These are phyloP conservation scores for Rheum nobile DNA, from an alignment of 148 eudicot species.

Conservation along the genomic window DNA sequence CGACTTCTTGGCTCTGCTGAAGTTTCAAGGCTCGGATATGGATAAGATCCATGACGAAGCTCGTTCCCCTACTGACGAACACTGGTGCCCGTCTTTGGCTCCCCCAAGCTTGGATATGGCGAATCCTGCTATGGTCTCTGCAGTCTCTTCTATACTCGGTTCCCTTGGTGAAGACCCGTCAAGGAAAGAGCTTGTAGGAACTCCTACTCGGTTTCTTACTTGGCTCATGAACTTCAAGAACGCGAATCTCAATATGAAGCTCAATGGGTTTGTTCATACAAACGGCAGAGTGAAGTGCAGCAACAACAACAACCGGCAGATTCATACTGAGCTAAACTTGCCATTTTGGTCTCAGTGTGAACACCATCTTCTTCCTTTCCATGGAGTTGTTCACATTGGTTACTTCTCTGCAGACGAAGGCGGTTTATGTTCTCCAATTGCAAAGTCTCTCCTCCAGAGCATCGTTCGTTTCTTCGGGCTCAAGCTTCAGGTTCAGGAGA, in stretches of 20 bases:
- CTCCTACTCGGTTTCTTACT: constrained; percentile 55
- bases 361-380: constrained; percentile 90
- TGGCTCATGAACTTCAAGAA: constrained; percentile 70
- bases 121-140: constrained; percentile 41
- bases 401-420: constrained; percentile 36
- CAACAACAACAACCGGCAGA: not conserved
- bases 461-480: constrained; percentile 79
- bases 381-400: constrained; percentile 87
- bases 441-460: constrained; percentile 47
- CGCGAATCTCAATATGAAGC: constrained; percentile 47
- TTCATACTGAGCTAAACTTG: constrained; percentile 49
- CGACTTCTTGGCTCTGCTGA: constrained; percentile 52
- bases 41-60: constrained; percentile 11
- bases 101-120: too few relatives aligned
- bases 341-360: constrained; percentile 90
- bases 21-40: constrained; percentile 29
- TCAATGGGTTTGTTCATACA: constrained; percentile 36
- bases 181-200: constrained; percentile 65
- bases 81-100: constrained; percentile 89
- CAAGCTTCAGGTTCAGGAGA: constrained; percentile 94
- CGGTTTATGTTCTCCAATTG: constrained; percentile 16
- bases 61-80: not conserved
- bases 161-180: constrained; percentile 76
- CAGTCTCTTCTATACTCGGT: constrained; percentile 47
- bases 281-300: constrained; percentile 14